Conservation (phyloP, 176 grass and related monocot species). For the Oryza brachyantha region DNA sequence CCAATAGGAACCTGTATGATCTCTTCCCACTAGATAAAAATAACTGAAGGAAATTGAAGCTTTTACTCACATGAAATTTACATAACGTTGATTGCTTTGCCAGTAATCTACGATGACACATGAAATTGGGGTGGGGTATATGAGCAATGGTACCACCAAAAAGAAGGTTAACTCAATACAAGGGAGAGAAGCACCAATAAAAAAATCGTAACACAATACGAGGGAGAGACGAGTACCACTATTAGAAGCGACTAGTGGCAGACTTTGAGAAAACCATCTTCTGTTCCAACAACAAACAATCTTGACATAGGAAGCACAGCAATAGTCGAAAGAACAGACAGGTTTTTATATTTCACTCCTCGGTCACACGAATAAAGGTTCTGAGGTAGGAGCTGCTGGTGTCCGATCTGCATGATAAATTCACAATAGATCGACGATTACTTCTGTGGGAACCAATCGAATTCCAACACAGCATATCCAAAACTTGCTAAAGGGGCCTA, state of each 20-base stretch:
- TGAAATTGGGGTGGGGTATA: constrained; percentile 17
- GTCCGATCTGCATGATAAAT: constrained; percentile 29
- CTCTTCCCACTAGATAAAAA: too few relatives aligned
- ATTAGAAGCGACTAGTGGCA: constrained; percentile 59
- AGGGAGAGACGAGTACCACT: constrained; percentile 21
- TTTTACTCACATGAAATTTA: constrained; percentile 21
- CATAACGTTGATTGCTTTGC: neutral
- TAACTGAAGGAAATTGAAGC: too few relatives aligned
- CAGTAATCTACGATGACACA: neutral
- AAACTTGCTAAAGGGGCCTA: constrained; percentile 8
- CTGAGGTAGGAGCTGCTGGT: constrained; percentile 67
- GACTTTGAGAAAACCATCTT: constrained; percentile 90
- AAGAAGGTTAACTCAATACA: neutral
- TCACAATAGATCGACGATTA: constrained; percentile 12
- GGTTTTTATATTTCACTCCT: constrained; percentile 75
- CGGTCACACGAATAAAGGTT: constrained; percentile 64
- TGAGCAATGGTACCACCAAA: neutral
- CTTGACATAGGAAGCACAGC: constrained; percentile 82
- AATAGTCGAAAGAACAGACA: constrained; percentile 77
- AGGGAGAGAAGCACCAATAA: neutral
- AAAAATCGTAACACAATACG: neutral
- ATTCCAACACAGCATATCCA: neutral
- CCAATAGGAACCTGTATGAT: neutral
- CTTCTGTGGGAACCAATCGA: neutral
- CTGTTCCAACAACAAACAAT: constrained; percentile 91